Percentiles rank a stretch among this genome's conserved stretches.
Conservation (phyloP, 225 moss, liverwort and hornwort genomes). For the Ulota crispa region DNA sequence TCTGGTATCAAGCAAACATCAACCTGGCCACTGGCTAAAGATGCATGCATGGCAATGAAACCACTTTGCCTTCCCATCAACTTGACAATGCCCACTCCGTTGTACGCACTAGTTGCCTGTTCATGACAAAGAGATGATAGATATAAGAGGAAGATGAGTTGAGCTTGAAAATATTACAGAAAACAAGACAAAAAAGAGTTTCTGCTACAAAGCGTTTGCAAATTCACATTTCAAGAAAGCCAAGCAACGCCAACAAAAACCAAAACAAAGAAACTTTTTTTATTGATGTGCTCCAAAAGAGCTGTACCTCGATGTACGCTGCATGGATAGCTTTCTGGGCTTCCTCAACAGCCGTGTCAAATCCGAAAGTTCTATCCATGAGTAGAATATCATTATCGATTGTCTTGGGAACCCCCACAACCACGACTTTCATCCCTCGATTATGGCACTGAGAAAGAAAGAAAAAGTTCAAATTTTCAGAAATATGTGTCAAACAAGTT, state of each 20-base stretch:
- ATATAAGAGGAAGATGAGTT: background rate
- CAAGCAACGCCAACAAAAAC: too few relatives aligned
- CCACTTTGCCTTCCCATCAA: slow-evolving; percentile 97
- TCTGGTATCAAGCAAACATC: slow-evolving; percentile 94
- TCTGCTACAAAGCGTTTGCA: background rate
- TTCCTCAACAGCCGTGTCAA: slow-evolving; percentile 97
- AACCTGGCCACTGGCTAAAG: slow-evolving; percentile 92
- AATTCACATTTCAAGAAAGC: background rate
- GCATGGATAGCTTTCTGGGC: slow-evolving; percentile 91
- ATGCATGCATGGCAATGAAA: slow-evolving; percentile 97
- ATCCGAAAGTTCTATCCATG: slow-evolving; percentile 95
- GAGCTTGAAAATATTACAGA: background rate
- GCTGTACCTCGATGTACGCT: slow-evolving; percentile 78
- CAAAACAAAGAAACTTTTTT: too few relatives aligned
- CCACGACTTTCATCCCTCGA: slow-evolving; percentile 65
- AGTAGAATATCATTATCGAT: slow-evolving; percentile 97
- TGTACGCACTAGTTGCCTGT: slow-evolving; percentile 90
- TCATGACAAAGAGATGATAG: background rate
- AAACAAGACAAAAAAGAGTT: background rate
- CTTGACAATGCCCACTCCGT: slow-evolving; percentile 89
- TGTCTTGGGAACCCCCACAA: slow-evolving; percentile 94
- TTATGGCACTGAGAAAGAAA: slow-evolving; percentile 48
- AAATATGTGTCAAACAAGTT: background rate
- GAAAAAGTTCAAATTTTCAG: too few relatives aligned
- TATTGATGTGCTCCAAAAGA: background rate